Percentiles rank a stretch among this genome's conserved stretches.
phyloP scores from a whole-genome alignment of 768 basidiomycete species.

The Xanthoconium stramineum region DNA sequence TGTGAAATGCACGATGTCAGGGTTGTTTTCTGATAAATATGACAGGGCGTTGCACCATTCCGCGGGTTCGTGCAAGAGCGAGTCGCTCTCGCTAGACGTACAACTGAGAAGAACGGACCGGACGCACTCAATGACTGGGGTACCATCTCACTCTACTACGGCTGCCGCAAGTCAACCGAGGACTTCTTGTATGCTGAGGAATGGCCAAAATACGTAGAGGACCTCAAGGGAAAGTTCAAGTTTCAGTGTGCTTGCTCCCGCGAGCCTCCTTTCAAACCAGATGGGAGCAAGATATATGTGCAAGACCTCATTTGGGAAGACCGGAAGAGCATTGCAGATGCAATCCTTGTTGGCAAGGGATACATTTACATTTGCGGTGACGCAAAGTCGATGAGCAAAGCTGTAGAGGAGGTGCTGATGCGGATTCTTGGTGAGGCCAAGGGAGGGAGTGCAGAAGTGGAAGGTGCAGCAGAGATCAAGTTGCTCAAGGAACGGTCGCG shows the following conservation, averaged over 20 bases:
- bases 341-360: slow-evolving; percentile 92
- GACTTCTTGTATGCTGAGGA: slow-evolving; percentile 96
- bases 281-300: slow-evolving; percentile 97
- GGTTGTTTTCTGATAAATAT: slow-evolving; percentile 5
- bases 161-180: slow-evolving; percentile 83
- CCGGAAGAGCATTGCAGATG: slow-evolving; percentile 76
- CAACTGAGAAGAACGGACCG: slow-evolving; percentile 91
- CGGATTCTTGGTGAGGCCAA: slow-evolving; percentile 89
- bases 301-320: slow-evolving; percentile 94
- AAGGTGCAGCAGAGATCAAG: slow-evolving; percentile 90
- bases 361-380: slow-evolving; percentile 97
- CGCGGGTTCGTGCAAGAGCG: slow-evolving; percentile 98
- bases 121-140: slow-evolving; percentile 97
- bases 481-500: slow-evolving; percentile 91
- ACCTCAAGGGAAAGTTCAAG: slow-evolving; percentile 88
- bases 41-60: slow-evolving; percentile 97
- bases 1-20: background rate
- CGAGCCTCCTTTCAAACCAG: slow-evolving; percentile 78
- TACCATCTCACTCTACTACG: slow-evolving; percentile 90
- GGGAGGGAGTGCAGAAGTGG: slow-evolving; percentile 82
- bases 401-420: slow-evolving; percentile 87
- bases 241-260: slow-evolving; percentile 91
- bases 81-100: slow-evolving; percentile 90
- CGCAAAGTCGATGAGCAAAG: slow-evolving; percentile 93
- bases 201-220: slow-evolving; percentile 84